Base-by-base conservation (phyloP, 768 basidiomycete species). In the Plicaturopsis crispa region DNA sequence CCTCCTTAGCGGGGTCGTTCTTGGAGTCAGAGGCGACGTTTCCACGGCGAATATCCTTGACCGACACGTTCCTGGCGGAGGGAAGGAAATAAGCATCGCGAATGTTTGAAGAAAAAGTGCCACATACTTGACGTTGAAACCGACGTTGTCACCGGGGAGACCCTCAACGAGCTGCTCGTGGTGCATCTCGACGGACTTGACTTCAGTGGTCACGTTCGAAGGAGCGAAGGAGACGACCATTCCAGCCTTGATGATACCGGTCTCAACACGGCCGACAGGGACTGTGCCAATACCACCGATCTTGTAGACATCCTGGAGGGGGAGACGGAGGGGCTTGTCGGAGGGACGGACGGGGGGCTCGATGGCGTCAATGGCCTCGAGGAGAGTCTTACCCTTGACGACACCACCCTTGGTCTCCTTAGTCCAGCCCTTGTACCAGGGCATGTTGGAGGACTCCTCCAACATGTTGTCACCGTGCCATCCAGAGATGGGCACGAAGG, bases 391-490 rank as follows among this genome's bases (percentile, higher is more conserved):
- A 57, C 96, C 96, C 80, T 96, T 99, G 66, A 78, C 75, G 50
- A 73, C 73, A 75, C 92, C 93, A 44, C 68, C 68, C 77, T 99
- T 99, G 71, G 66, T 80, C 72, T 98, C 94, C 80, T 84, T 96
- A 55, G 79, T 78, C 96, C 96, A 99, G 53, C 96, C 96, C 78
- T 98, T 99, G 83, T 82, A 98, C 96, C 96, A 99, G 38, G 87
- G 60, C 93, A 99, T 97, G 78, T 98, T 99, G 70, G 61, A 2
- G 51, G 96, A 96, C 70, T 93, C 90, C 78, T 98, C 94, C 73
- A 99, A 75, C 94, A 99, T 99, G 86, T 99, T 99, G 81, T 99
- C 96, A 60, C 96, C 96, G 77, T 98, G 93, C 96, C 96, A 99
- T 54, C 96, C 96, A 47, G 96, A 99, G 69, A 99, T 99, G 59